Percentiles rank a stretch among this genome's conserved stretches.
phyloP scores from a whole-genome alignment of 2,329 filamentous ascomycete genomes.

The Falciphora oryzae region DNA sequence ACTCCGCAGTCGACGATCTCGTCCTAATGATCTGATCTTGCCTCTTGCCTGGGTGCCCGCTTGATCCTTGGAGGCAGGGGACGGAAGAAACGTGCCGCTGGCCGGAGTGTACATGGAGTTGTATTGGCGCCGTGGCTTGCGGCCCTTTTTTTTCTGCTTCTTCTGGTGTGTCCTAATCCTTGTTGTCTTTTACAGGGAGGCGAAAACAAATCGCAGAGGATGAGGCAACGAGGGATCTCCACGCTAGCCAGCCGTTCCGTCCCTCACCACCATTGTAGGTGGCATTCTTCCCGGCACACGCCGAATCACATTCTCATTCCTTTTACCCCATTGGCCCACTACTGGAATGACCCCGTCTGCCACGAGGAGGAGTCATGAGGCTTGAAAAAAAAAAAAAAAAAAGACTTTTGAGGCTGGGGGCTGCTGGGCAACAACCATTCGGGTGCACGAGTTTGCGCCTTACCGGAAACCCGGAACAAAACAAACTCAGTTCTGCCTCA shows the following conservation, averaged over 20 bases:
- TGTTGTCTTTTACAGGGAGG: background rate
- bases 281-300: background rate
- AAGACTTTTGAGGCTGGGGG: background rate
- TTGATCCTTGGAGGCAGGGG: background rate
- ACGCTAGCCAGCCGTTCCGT: background rate
- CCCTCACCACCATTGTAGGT: background rate
- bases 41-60: background rate
- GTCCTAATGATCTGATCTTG: conserved; percentile 1
- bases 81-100: background rate
- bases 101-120: background rate
- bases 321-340: too few species aligned
- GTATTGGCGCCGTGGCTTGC: background rate
- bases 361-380: too few species aligned
- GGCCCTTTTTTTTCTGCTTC: background rate
- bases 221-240: background rate
- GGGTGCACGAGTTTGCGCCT: background rate
- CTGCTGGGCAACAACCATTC: background rate
- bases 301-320: too few species aligned
- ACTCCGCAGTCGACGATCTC: background rate
- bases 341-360: too few species aligned
- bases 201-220: background rate
- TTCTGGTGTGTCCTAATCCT: background rate
- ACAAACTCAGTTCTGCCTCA: background rate
- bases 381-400: background rate
- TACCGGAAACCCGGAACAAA: background rate